Base-by-base conservation (phyloP, 2,329 filamentous ascomycete genomes). In the Tothia fuscella region DNA sequence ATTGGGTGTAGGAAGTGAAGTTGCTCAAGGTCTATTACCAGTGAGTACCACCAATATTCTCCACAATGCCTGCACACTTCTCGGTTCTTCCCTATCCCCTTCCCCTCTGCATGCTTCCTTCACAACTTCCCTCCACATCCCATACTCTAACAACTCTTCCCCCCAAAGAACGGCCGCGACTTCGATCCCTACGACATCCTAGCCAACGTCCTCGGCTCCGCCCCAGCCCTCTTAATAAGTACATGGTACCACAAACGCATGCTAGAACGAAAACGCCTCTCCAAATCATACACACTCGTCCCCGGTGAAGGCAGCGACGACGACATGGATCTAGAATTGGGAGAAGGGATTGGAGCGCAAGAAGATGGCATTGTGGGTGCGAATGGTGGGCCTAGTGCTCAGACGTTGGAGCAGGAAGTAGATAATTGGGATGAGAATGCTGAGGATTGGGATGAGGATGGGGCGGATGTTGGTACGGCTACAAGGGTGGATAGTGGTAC, bases 171-270 rank as follows among this genome's bases (percentile, higher is more conserved):
- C 50, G 61, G 61, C 45, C 67, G 70, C 39, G 53, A 61, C 26
- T 82, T 81, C 54, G 91, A 98, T 55, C 65, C 81, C 37, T 85
- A 80, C 55, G 86, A 96, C 57, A 84, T 98, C 47, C 68, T 86
- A 41, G 87, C 88, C 55, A 98, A 98, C 58, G 62, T 94, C 1
- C 65, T 84, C 30, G 91, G 91, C 31, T 89, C 82, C 48, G 61
- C 82, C 12, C 65, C 70, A 1, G 87, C 76, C 0, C 57, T 95
- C 16, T 79, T 71, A 0, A 58, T 93, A 16, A 93, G 84, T 58
- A 80, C 78, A 44, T 89, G 84, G 82, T 98, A 98, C 58, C 91
- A 98, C 63, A 82, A 83, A 56, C 80, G 91, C 45, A 96, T 96
- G 87, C 67, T 96, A 29, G 89, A 96, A 61, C 74, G 91, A 47